Conservation (phyloP, 2,329 filamentous ascomycete species). For the Penicillium hordei region DNA sequence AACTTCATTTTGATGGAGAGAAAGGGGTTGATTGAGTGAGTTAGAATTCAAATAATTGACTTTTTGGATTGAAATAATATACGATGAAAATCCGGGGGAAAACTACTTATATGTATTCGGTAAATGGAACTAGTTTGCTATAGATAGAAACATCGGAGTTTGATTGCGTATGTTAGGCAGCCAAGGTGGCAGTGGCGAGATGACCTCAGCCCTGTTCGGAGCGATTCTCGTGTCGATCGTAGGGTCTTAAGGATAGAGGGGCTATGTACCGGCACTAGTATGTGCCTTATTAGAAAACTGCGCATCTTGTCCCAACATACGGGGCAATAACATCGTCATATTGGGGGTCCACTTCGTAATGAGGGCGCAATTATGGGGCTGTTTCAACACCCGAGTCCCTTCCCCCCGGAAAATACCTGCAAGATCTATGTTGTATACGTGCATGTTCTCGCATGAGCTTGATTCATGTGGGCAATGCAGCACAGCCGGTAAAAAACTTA, state of each 20-base stretch:
- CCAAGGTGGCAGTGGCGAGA: slow-evolving; percentile 18
- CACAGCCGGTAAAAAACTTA: slow-evolving; percentile 5
- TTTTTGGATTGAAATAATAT: background rate
- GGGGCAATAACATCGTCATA: slow-evolving; percentile 17
- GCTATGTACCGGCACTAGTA: background rate
- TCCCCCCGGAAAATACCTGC: slow-evolving; percentile 1
- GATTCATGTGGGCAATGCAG: background rate
- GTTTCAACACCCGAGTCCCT: background rate
- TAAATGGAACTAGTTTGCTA: slow-evolving; percentile 3
- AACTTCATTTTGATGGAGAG: slow-evolving; percentile 30
- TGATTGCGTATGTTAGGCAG: slow-evolving; percentile 1
- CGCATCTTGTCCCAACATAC: background rate
- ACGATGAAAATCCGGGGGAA: slow-evolving; percentile 1
- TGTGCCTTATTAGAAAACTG: background rate
- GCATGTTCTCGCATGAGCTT: slow-evolving; percentile 3
- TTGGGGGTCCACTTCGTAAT: slow-evolving; percentile 9
- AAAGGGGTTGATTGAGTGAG: background rate
- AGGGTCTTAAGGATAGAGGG: slow-evolving; percentile 4
- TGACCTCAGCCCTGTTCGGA: slow-evolving; percentile 12
- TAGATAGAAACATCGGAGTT: slow-evolving; percentile 14
- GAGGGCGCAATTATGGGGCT: background rate
- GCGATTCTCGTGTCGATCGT: slow-evolving; percentile 9
- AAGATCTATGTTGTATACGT: slow-evolving; percentile 8
- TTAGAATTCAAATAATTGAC: background rate
- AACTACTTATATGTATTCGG: slow-evolving; percentile 8